Percentiles rank a stretch among this genome's conserved stretches.
Evolutionary conservation across 441 rosid species (phyloP).

Genomic region (Pelargonium cotyledonis): DNA sequence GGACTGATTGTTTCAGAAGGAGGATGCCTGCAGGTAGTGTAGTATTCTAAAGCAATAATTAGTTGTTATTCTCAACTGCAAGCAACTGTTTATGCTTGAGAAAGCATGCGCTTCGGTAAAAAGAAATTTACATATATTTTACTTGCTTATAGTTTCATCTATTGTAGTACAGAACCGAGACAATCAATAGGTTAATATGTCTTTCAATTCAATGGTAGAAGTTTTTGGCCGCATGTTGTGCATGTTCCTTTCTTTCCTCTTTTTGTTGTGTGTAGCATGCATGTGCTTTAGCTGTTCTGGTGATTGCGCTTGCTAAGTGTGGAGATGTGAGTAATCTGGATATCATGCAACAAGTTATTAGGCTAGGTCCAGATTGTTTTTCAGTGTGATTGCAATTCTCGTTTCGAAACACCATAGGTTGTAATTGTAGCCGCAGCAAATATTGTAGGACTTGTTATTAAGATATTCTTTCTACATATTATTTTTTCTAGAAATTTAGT

Average conservation of each 20-base stretch:
- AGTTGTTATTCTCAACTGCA: not conserved
- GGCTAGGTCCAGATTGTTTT: not conserved
- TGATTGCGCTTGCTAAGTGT: too few relatives aligned
- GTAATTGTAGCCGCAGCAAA: not conserved
- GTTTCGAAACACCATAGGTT: not conserved
- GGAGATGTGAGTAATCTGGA: too few relatives aligned
- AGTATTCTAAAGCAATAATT: conserved; percentile 14
- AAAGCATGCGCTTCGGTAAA: conserved; percentile 5
- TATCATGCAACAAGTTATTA: too few relatives aligned
- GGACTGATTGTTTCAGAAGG: conserved; percentile 76
- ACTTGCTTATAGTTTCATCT: not conserved
- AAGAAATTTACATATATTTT: not conserved
- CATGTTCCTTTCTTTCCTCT: too few relatives aligned
- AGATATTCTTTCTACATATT: not conserved
- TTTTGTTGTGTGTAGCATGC: too few relatives aligned
- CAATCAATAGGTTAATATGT: too few relatives aligned
- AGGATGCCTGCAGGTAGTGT: conserved; percentile 84
- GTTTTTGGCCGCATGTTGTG: too few relatives aligned
- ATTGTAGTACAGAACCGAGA: not conserved
- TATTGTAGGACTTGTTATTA: not conserved
- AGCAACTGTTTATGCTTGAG: conserved; percentile 12
- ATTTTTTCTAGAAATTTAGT: too few relatives aligned
- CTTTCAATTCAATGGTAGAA: too few relatives aligned
- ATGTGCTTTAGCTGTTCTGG: too few relatives aligned
- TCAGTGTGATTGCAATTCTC: not conserved